Evolutionary conservation across 306 rosid species (phyloP), one percentile per base, ranked within the genome.

Genomic region (Fragaria vesca): DNA sequence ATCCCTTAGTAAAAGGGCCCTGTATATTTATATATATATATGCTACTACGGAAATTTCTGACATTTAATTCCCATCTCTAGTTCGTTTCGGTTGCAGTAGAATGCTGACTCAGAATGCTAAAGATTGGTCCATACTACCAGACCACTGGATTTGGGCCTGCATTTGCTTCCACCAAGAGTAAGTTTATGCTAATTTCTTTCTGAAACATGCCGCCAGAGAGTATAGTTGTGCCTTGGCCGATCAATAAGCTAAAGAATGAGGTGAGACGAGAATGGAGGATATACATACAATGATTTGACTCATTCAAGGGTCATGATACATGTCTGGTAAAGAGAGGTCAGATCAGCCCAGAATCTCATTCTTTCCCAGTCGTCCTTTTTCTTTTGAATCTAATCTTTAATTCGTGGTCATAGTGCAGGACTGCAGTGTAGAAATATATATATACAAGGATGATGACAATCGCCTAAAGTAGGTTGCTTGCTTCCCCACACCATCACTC

Each of bases 271-370:
- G 85, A 60, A 60, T 10, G 36, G 17, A 60, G 66, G 66, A 60
- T 10, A 26, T 60, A 60, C 48, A 42, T 42, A 42, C 45, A 42
- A 5, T 32, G 34, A 42, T 42, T 6, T 73, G 3, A 84, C 87
- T 86, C 91, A 89, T 85, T 79, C 81, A 87, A 84, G 73, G 84
- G 50, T 88, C 90, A 91, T 90, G 93, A 91, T 94, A 82, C 83
- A 77, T 94, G 97, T 91, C 94, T 83, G 67, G 57, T 79, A 90
- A 94, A 94, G 94, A 42, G 79, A 85, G 79, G 28, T 60, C 66
- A 60, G 66, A 24, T 12, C 36, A 84, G 77, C 85, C 81, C 83
- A 75, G 72, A 89, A 87, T 72, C 80, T 66, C 81, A 81, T 69
- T 74, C 90, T 85, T 93, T 89, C 85, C 52, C 80, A 72, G 79